Evolutionary conservation across 2,329 filamentous ascomycete genomes (phyloP), one percentile per base, ranked within the genome.

Genomic region (Hymenoscyphus occultus): DNA sequence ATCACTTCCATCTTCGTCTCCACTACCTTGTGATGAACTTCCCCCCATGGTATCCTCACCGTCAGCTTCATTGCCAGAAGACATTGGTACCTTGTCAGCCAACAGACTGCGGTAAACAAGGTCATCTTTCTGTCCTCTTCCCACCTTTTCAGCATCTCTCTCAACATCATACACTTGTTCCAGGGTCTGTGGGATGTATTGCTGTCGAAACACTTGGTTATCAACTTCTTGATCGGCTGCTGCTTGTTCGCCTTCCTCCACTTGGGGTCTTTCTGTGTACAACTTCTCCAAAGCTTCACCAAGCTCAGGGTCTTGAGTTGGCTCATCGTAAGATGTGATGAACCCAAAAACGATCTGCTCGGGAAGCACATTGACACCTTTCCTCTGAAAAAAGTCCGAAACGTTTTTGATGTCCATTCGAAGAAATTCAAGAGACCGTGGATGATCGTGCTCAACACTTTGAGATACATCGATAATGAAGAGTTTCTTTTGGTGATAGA

Each of bases 331-430:
- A 0, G 82, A 79, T 0, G 88, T 92, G 74, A 98, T 87, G 77
- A 97, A 98, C 70, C 89, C 85, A 78, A 96, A 99, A 12, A 93
- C 82, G n/a, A 84, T 81, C 39, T 90, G 86, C 77, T 98, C 94
- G 1, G 88, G 80, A 2, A 99, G 82, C 0, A 87, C 90, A 67
- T 96, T 88, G 1, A 98, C 92, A 51, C 90, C 90, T 76, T 97
- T 90, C 22, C 91, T 85, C 39, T 88, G 83, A 85, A 98, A 99
- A 79, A 96, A 99, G 77, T 96, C 92, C 28, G 88, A 90, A 1
- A 96, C 87, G 75, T 99, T 99, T 83, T 97, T 98, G 78, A 99
- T 93, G 75, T 99, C 95, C 93, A 97, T 98, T 40, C 95, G 89
- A 72, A 99, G 78, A 75, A 99, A 99, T 76, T 98, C 94, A 39